Base-by-base conservation (phyloP, 1,139 yeast genomes). In the Zhuliangozyma blackwelliae region DNA sequence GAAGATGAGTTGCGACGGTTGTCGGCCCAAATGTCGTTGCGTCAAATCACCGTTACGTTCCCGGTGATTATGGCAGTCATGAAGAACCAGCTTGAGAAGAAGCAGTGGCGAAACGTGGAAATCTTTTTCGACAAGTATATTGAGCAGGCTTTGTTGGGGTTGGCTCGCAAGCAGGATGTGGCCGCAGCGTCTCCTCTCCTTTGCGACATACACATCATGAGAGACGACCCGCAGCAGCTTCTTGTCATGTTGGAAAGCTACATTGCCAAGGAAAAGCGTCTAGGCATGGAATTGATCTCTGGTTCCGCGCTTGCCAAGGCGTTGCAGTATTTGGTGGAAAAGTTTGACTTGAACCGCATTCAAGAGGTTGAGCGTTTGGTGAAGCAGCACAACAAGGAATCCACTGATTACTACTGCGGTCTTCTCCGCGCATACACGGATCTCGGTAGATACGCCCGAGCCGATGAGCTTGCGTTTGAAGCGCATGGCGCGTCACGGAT, bases 1-100 rank as follows among this genome's bases (percentile, higher is more conserved):
- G 53, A 61, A 3, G 68, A 68, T 10, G 72, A 79, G 41, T 74
- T 82, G 10, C 73, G 77, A 29, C 61, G 63, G 36, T 63, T 86
- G 12, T 78, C 68, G 58, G 57, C 65, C 1, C 79, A 75, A 44
- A 56, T 76, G 33, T 39, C 63, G 10, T 58, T 64, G 39, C 64
- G 83, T 40, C 66, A 70, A 0, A 60, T 79, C 47, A 47, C 44
- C 4, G 85, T 88, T 1, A 66, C 68, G 5, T 62, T 71, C 11
- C 54, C 63, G 5, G 68, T 83, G 1, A 59, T 72, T 35, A 63
- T 65, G 23, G 67, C 81, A 0, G 50, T 84, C 29, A 68, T 85
- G 43, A 60, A 63, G 29, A 63, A 75, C 5, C 60, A 74, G 37
- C 58, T 76, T 11, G 63, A 63, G 72, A 82, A 34, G 54, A 65